Conservation (phyloP, 2,329 filamentous ascomycete species). For the Fusarium sp. region DNA sequence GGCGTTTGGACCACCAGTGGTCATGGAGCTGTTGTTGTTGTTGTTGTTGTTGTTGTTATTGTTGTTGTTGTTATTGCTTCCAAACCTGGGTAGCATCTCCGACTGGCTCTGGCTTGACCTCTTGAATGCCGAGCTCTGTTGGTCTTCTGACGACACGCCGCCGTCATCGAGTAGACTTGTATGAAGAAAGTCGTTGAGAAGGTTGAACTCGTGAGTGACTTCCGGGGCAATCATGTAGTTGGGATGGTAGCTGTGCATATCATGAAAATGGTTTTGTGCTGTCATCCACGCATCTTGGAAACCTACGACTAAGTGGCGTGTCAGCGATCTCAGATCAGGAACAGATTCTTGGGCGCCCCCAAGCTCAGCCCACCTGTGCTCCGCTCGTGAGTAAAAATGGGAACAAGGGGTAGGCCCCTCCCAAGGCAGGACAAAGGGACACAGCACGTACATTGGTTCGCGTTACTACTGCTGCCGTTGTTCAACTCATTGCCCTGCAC, state of each 20-base stretch:
- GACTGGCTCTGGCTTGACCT: constrained; percentile 56
- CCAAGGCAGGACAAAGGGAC: constrained; percentile 35
- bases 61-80: constrained; percentile 52
- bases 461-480: constrained; percentile 68
- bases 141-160: constrained; percentile 75
- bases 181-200: constrained; percentile 96
- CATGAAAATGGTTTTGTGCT: constrained; percentile 79
- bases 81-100: constrained; percentile 62
- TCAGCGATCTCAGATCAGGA: constrained; percentile 43
- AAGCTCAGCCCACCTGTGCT: constrained; percentile 40
- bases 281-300: constrained; percentile 86
- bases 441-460: constrained; percentile 77
- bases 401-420: constrained; percentile 36
- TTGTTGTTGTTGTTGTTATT: constrained; percentile 22
- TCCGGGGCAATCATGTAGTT: constrained; percentile 95
- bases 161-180: constrained; percentile 90
- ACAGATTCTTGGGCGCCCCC: constrained; percentile 35
- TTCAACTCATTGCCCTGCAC: constrained; percentile 68
- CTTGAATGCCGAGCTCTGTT: constrained; percentile 60
- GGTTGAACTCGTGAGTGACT: constrained; percentile 94
- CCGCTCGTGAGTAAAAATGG: constrained; percentile 42
- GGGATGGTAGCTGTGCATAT: constrained; percentile 93
- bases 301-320: constrained; percentile 70
- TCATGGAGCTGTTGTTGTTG: constrained; percentile 32
- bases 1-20: constrained; percentile 37